phyloP scores from a whole-genome alignment of 2,329 filamentous ascomycete species.

The Elsinoe australis region DNA sequence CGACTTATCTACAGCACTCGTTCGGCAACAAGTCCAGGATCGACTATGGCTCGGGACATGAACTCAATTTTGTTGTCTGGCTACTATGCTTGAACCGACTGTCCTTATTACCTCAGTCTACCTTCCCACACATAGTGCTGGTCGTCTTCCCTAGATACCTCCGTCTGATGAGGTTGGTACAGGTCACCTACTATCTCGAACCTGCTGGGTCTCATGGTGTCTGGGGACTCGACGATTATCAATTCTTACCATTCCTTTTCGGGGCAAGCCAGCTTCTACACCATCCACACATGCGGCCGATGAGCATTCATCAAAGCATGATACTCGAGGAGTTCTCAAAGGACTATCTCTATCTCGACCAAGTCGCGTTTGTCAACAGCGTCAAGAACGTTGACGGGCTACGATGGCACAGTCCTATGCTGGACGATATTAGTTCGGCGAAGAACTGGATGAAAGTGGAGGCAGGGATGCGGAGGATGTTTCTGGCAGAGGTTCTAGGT shows the following conservation, averaged over 20 bases:
- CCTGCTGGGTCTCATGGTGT: constrained; percentile 53
- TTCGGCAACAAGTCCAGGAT: constrained; percentile 83
- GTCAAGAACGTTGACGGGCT: constrained; percentile 94
- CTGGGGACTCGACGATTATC: constrained; percentile 48
- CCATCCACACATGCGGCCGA: constrained; percentile 51
- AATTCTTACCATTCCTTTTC: constrained; percentile 47
- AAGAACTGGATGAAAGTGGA: constrained; percentile 90
- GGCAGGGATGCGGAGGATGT: constrained; percentile 94
- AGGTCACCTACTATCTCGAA: constrained; percentile 91
- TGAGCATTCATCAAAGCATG: constrained; percentile 73
- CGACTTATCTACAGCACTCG: constrained; percentile 70
- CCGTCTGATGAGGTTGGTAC: constrained; percentile 74
- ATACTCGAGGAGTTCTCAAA: constrained; percentile 76
- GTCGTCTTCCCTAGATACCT: constrained; percentile 77
- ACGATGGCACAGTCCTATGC: constrained; percentile 95
- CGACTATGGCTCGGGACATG: constrained; percentile 95
- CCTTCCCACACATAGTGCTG: constrained; percentile 69
- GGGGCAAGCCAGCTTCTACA: constrained; percentile 51
- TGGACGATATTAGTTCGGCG: constrained; percentile 90
- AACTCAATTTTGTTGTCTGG: constrained; percentile 96
- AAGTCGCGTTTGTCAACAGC: constrained; percentile 88
- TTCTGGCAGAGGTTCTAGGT: constrained; percentile 80
- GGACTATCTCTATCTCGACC: constrained; percentile 85
- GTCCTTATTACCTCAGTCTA: constrained; percentile 51
- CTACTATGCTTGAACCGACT: constrained; percentile 87